Conservation (phyloP, 768 basidiomycete species). For the Suillus brevipes region DNA sequence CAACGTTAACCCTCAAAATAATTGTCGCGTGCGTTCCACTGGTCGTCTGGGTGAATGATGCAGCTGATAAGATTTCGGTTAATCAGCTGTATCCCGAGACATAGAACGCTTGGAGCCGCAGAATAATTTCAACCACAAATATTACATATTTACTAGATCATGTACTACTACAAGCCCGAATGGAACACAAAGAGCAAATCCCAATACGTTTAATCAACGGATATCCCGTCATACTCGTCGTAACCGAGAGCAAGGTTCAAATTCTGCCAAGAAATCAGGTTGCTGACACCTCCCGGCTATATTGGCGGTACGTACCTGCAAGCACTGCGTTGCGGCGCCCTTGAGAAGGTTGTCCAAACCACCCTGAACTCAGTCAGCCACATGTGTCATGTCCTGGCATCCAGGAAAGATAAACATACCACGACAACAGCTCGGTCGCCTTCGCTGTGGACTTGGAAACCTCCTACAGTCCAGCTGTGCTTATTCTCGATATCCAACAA, state of each 20-base stretch:
- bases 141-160: neutral
- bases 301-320: constrained; percentile 69
- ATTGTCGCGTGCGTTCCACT: neutral
- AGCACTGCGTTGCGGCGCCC: constrained; percentile 97
- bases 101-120: neutral
- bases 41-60: constrained; percentile 6
- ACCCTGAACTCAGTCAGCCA: constrained; percentile 49
- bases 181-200: neutral
- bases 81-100: neutral
- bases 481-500: constrained; percentile 74
- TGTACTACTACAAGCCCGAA: neutral
- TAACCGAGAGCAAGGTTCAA: constrained; percentile 88
- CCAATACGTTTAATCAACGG: constrained; percentile 30
- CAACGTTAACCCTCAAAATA: neutral
- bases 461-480: constrained; percentile 91
- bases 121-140: neutral
- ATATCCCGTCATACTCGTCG: constrained; percentile 82
- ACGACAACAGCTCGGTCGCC: constrained; percentile 94
- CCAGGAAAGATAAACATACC: constrained; percentile 44
- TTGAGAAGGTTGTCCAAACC: constrained; percentile 96
- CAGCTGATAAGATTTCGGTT: constrained; percentile 3
- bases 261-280: constrained; percentile 53
- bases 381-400: constrained; percentile 6
- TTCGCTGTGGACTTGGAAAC: constrained; percentile 88
- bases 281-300: neutral